Evolutionary conservation across 2,329 filamentous ascomycete species (phyloP), one percentile per base, ranked within the genome.

Genomic region (Colletotrichum godetiae): DNA sequence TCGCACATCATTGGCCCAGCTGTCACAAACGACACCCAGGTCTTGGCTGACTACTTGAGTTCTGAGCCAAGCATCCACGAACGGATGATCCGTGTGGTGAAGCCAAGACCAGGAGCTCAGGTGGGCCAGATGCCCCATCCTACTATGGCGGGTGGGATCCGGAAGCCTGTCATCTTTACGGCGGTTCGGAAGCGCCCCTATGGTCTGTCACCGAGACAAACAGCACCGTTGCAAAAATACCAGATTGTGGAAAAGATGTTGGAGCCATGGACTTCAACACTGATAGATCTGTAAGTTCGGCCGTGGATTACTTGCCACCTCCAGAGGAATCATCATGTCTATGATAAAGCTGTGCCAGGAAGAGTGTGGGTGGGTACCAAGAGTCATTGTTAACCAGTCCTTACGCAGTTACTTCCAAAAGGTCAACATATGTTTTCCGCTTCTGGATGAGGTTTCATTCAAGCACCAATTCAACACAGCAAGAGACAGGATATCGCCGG

Each of bases 1-100:
- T 83, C 85, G 3, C 87, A 90, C 75, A 90, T 92, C 71, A 86
- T 92, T 64, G 89, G 90, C 0, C 90, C 90, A 0, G 88, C 89
- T 6, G 85, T 88, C 6, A 89, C 88, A 5, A 88, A 88, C 61
- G 90, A 92, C 80, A 89, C 88, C 1, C 89, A 91, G 66, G 85
- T 92, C 12, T 83, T 92, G 58, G 87, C 90, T n/a, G 86, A 89
- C 64, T 90, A 90, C 69, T 85, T 91, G 71, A 86, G 86, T 10
- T 73, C 73, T 5, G 73, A 75, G 22, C 69, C 66, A 1, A 73
- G 49, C 15, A 73, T 22, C 80, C 82, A 31, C 75, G 79, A 67
- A 81, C 81, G 74, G 29, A 74, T 76, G 67, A 76, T 75, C n/a
- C 77, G 77, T 42, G 70, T 73, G n/a, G 70, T 70, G 1, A 73